phyloP scores from a whole-genome alignment of 2,329 filamentous ascomycete genomes.

The Talaromyces marneffei region DNA sequence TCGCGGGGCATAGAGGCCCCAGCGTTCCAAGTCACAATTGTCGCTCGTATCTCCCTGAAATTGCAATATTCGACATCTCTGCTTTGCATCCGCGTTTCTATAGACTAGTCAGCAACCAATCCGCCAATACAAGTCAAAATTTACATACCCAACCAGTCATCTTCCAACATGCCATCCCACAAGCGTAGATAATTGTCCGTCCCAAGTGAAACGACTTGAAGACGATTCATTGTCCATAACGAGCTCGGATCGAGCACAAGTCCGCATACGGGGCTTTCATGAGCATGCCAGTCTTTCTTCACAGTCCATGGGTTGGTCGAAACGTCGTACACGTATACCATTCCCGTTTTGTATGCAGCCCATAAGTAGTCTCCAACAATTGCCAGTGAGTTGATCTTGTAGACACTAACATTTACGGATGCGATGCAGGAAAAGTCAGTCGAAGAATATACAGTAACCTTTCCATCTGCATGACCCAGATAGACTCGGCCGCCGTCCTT shows the following conservation, averaged over 20 bases:
- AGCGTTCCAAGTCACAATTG: constrained; percentile 93
- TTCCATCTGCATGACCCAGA: constrained; percentile 88
- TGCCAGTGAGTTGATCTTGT: constrained; percentile 85
- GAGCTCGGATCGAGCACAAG: constrained; percentile 74
- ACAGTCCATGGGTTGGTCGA: constrained; percentile 76
- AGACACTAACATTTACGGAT: constrained; percentile 79
- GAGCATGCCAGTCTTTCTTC: constrained; percentile 91
- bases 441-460: constrained; percentile 85
- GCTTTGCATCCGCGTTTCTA: constrained; percentile 77
- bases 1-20: constrained; percentile 89
- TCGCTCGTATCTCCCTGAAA: constrained; percentile 72
- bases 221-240: constrained; percentile 75
- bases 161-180: constrained; percentile 90
- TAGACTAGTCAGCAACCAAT: constrained; percentile 17
- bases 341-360: constrained; percentile 92
- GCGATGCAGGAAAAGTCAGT: constrained; percentile 70
- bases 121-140: not conserved
- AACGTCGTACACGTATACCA: constrained; percentile 88
- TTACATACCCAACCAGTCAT: constrained; percentile 74
- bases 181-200: constrained; percentile 76
- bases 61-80: constrained; percentile 77
- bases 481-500: constrained; percentile 74
- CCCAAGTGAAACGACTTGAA: constrained; percentile 81
- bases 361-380: constrained; percentile 79
- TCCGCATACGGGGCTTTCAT: constrained; percentile 73